Evolutionary conservation across 768 basidiomycete species (phyloP), one percentile per base, ranked within the genome.

Genomic region (Termitomyces titanicus): DNA sequence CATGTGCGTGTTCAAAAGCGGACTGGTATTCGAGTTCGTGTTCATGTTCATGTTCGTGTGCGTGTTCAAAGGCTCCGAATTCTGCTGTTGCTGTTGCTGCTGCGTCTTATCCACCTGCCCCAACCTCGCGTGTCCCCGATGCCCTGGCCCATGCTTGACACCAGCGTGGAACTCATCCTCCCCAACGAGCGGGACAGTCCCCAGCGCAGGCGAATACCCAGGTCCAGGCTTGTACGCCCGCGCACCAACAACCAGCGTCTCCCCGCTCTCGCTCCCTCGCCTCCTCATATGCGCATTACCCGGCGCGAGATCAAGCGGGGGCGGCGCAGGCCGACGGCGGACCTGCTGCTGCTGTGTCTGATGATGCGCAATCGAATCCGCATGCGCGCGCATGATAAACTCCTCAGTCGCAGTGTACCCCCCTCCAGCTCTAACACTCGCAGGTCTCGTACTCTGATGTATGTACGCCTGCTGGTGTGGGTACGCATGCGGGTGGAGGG

Each of bases 351-450:
- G 55, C 35, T 58, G n/a, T n/a, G n/a, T n/a, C n/a, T n/a, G 62
- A 7, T 56, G 57, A 8, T 57, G 15, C 24, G 47, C 47, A 31
- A 47, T 49, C 7, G 48, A 42, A 31, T 57, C 55, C n/a, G 74
- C 66, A 68, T 77, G 72, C 68, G 84, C 57, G 68, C 83, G 84
- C 64, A 89, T 78, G 47, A 89, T 82, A 57, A 81, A 79, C 66
- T 86, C 82, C 64, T 89, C 88, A 0, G 86, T 74, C 2, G 85
- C 74, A 0, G 88, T 89, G 59, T 83, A 89, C 2, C 87, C 87
- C 1, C 79, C 74, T 29, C 70, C 68, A 2, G 40, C 6, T 77
- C 72, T 38, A 75, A 75, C 37, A 34, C 55, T 47, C 34, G 34
- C 7, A 1, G 48, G n/a, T 24, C 48, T 37, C 20, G 31, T 29